Evolutionary conservation across 2,329 filamentous ascomycete genomes (phyloP).

Genomic region (Verticillium longisporum): DNA sequence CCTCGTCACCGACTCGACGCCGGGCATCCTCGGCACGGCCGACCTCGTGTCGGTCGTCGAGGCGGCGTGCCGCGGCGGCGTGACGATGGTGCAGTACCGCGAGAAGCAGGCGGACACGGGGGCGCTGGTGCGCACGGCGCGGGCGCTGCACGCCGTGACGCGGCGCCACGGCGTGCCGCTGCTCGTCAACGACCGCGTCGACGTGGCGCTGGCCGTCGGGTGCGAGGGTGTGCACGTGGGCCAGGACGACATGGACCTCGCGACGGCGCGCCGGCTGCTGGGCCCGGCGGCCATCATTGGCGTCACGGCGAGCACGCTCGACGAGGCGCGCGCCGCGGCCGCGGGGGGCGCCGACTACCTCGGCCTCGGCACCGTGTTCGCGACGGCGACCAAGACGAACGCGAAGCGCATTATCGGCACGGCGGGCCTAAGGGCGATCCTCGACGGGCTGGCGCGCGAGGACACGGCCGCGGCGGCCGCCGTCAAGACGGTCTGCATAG

Average conservation of each 20-base stretch:
- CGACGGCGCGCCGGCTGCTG: slow-evolving; percentile 63
- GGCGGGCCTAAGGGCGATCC: slow-evolving; percentile 60
- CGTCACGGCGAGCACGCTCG: slow-evolving; percentile 69
- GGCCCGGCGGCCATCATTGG: slow-evolving; percentile 78
- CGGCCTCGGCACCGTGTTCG: slow-evolving; percentile 83
- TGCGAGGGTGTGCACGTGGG: slow-evolving; percentile 93
- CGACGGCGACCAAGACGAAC: slow-evolving; percentile 82
- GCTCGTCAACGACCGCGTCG: slow-evolving; percentile 87
- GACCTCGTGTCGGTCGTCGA: slow-evolving; percentile 69
- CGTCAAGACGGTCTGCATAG: slow-evolving; percentile 73
- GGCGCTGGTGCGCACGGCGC: slow-evolving; percentile 62
- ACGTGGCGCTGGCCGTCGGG: slow-evolving; percentile 77
- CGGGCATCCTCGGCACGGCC: slow-evolving; percentile 66
- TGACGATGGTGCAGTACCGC: slow-evolving; percentile 81
- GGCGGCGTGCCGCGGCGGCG: slow-evolving; percentile 69
- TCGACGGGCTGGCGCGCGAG: slow-evolving; percentile 50
- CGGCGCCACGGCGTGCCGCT: slow-evolving; percentile 64
- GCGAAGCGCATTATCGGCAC: slow-evolving; percentile 77
- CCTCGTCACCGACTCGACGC: slow-evolving; percentile 89
- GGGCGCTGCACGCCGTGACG: slow-evolving; percentile 65
- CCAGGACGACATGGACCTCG: slow-evolving; percentile 79
- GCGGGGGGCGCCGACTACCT: slow-evolving; percentile 80
- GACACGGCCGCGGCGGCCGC: slow-evolving; percentile 20
- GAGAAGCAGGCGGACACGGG: slow-evolving; percentile 79
- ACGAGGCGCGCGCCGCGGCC: slow-evolving; percentile 68